Evolutionary conservation across 805 yeast species (phyloP), one percentile per base, ranked within the genome.

Genomic region (Candida corydali): DNA sequence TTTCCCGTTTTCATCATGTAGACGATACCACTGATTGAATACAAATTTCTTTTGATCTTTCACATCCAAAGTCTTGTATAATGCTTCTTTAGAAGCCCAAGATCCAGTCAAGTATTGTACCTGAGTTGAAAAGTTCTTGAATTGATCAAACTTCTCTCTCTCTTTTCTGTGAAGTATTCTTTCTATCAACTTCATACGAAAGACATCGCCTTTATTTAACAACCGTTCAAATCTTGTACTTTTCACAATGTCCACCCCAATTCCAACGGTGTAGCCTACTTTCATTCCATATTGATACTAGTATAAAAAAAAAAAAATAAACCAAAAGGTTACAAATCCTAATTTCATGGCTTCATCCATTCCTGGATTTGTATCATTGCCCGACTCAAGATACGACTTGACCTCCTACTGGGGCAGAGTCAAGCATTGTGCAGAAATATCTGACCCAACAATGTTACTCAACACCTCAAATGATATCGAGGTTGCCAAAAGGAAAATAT

Each of bases 341-440:
- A 4, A 16, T 31, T 5, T 22, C 17, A 88, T 88, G 97, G 95
- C 97, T 2, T 85, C 95, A 8, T 80, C 96, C 4, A 75, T 88
- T 27, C 79, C 88, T 8, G 97, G 97, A 11, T 80, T 84, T 6
- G 74, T 84, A 30, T 70, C 83, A 0, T 69, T 89, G 24, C 97
- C 97, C 7, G 78, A 70, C 37, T 87, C 96, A 15, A 76, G 71
- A 39, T 86, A 79, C 61, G 95, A 93, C 57, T 65, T 93, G 19
- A 47, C 74, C 40, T 80, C 96, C 0, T 93, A 93, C 61, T 75
- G 84, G 82, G 98, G 98, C 11, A 77, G 99, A 51, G 97, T 93
- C 32, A 78, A 80, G 57, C 98, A 94, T 59, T 86, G 96, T 62
- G 86, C 95, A 11, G 94, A 83, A 40, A 84, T 93, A 36, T 80